phyloP scores from a whole-genome alignment of 495 filamentous ascomycete genomes.

The Penicillium manginii region DNA sequence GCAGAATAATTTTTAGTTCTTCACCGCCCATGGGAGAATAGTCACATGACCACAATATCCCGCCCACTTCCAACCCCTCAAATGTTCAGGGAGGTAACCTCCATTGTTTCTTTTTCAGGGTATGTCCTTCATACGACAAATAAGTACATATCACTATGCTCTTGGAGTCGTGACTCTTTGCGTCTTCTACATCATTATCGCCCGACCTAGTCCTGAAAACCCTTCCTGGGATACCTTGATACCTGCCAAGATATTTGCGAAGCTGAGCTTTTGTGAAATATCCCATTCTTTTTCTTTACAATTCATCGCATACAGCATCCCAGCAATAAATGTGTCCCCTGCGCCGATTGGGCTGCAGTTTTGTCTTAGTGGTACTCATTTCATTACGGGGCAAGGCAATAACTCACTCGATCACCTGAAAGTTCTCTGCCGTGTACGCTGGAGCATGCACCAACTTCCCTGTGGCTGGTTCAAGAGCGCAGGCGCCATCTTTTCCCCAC shows the following conservation, averaged over 20 bases:
- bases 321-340: slow-evolving; percentile 77
- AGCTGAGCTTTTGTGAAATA: slow-evolving; percentile 53
- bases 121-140: neutral
- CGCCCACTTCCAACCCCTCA: too few relatives aligned
- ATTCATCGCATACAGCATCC: slow-evolving; percentile 64
- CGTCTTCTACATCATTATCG: neutral
- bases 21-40: slow-evolving; percentile 33
- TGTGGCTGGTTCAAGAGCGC: slow-evolving; percentile 45
- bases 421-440: slow-evolving; percentile 44
- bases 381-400: neutral
- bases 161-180: too few relatives aligned
- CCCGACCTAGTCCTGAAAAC: slow-evolving; percentile 56
- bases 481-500: slow-evolving; percentile 67
- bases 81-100: too few relatives aligned
- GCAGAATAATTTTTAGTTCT: slow-evolving; percentile 48
- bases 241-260: slow-evolving; percentile 70
- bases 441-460: slow-evolving; percentile 45
- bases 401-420: slow-evolving; percentile 66
- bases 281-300: slow-evolving; percentile 56
- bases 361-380: slow-evolving; percentile 17
- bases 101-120: too few relatives aligned
- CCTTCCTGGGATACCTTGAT: slow-evolving; percentile 69
- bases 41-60: neutral
- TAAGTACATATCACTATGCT: too few relatives aligned
- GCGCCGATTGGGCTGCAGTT: slow-evolving; percentile 65